phyloP scores from a whole-genome alignment of 805 yeast genomes.

The Myxozyma sirexii region DNA sequence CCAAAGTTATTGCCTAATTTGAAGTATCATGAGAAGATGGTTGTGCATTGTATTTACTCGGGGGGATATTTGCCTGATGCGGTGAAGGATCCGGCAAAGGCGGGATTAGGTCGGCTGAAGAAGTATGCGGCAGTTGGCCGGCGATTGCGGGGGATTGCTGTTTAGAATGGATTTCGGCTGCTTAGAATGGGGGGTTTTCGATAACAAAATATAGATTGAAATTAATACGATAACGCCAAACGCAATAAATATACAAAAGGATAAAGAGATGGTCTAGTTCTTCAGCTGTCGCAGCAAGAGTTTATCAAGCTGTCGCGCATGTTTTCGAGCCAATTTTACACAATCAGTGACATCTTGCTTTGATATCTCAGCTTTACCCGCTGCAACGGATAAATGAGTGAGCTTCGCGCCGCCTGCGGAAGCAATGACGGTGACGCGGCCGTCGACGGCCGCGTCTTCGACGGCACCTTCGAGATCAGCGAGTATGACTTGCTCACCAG shows the following conservation, averaged over 20 bases:
- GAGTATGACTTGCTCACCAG: conserved; percentile 10
- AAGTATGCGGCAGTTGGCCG: conserved; percentile 22
- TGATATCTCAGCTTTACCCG: conserved; percentile 18
- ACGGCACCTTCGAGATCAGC: conserved; percentile 32
- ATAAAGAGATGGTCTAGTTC: background rate
- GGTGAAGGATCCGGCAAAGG: background rate
- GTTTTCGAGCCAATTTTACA: conserved; percentile 16
- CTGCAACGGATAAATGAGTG: conserved; percentile 4
- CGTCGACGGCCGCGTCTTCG: conserved; percentile 26
- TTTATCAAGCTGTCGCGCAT: conserved; percentile 24
- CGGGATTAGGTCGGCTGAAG: conserved; percentile 22
- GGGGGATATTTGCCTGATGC: conserved; percentile 38
- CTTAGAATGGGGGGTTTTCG: background rate
- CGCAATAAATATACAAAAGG: background rate
- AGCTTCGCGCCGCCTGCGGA: background rate
- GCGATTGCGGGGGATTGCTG: conserved; percentile 13
- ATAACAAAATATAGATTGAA: background rate
- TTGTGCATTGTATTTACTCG: conserved; percentile 81
- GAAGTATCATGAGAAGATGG: conserved; percentile 76
- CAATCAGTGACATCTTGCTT: conserved; percentile 12
- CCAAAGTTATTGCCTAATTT: conserved; percentile 84
- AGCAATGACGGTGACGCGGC: conserved; percentile 14
- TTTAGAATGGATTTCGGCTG: background rate
- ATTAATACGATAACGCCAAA: background rate
- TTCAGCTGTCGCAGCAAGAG: background rate